Percentiles rank a stretch among this genome's conserved stretches.
Evolutionary conservation across 2,329 filamentous ascomycete genomes (phyloP).

Genomic region (Cercospora brassicicola): DNA sequence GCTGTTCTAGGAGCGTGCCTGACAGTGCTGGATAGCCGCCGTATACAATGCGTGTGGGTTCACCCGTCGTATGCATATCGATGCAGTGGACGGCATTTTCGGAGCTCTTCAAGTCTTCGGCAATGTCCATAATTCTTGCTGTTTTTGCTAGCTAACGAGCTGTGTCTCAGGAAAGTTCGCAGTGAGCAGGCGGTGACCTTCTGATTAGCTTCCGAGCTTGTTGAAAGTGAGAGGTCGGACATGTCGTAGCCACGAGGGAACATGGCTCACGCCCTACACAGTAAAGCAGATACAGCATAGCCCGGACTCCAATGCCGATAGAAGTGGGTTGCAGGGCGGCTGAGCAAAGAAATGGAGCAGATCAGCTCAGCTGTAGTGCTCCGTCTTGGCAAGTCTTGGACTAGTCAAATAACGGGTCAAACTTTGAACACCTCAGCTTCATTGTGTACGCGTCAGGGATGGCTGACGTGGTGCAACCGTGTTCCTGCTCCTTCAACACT

Average conservation of each 20-base stretch:
- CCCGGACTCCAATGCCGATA: not conserved
- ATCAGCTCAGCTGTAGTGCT: not conserved
- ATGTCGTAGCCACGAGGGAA: not conserved
- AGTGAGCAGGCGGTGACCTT: not conserved
- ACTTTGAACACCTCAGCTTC: not conserved
- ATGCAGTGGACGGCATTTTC: constrained; percentile 16
- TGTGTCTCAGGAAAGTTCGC: constrained; percentile 1
- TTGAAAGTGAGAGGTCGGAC: not conserved
- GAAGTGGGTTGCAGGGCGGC: not conserved
- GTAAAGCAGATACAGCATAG: not conserved
- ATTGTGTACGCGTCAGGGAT: not conserved
- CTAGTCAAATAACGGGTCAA: not conserved
- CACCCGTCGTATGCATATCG: constrained; percentile 50
- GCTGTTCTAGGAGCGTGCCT: constrained; percentile 43
- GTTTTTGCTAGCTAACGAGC: not conserved
- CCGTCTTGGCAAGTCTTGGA: not conserved
- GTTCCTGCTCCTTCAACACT: not conserved
- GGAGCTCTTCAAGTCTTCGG: constrained; percentile 1
- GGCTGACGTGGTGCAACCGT: not conserved
- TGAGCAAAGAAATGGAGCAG: not conserved
- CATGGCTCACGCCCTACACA: not conserved
- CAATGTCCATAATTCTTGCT: constrained; percentile 14
- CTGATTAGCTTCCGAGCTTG: not conserved
- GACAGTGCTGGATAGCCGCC: constrained; percentile 26
- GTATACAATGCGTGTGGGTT: constrained; percentile 52